These are phyloP conservation scores for Aspergillus fischeri DNA, from an alignment of 2,329 filamentous ascomycete species.

Conservation along the genomic window DNA sequence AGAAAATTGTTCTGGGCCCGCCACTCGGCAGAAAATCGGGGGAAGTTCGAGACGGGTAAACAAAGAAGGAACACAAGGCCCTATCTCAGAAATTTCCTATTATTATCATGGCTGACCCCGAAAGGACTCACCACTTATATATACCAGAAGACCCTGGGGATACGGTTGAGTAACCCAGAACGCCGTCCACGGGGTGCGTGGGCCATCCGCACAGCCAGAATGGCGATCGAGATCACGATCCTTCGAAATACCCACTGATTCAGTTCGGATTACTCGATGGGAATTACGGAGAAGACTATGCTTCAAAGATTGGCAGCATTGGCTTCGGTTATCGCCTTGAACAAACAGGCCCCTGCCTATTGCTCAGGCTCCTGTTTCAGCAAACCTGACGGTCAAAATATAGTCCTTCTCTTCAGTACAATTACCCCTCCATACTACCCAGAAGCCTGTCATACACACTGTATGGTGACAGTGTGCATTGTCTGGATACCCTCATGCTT, in stretches of 20 bases:
- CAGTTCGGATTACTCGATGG: neutral
- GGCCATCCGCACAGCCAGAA: neutral
- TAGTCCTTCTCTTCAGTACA: neutral
- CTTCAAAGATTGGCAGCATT: neutral
- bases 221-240: neutral
- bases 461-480: neutral
- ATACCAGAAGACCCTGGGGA: neutral
- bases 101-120: neutral
- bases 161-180: neutral
- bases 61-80: neutral
- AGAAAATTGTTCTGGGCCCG: neutral
- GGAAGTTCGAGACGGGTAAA: neutral
- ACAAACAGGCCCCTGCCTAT: neutral
- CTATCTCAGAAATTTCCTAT: neutral
- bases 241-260: neutral
- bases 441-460: conserved; percentile 3
- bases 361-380: neutral
- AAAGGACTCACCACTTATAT: conserved; percentile 2
- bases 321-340: neutral
- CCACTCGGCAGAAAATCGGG: neutral
- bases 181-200: neutral
- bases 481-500: conserved; percentile 1
- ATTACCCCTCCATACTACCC: neutral
- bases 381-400: neutral
- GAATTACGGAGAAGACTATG: neutral